Percentiles rank a stretch among this genome's conserved stretches.
These are phyloP conservation scores for Pseudonitzschia delicatissima DNA, from an alignment of 108 stramenopile genomes.

Conservation along the genomic window DNA sequence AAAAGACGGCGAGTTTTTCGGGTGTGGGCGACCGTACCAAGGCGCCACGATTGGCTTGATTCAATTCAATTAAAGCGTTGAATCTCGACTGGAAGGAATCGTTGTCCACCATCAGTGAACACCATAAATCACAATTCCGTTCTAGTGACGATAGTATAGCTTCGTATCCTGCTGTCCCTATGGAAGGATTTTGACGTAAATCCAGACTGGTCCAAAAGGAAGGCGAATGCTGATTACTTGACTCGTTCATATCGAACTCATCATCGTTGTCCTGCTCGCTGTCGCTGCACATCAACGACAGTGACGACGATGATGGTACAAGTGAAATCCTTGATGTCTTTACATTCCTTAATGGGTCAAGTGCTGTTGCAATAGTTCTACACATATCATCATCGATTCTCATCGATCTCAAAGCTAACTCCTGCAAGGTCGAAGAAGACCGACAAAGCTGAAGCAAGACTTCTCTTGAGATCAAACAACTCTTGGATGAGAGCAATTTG, in stretches of 20 bases:
- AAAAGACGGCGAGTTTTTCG: slow-evolving; percentile 25
- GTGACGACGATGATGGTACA: neutral
- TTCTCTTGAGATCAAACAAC: slow-evolving; percentile 15
- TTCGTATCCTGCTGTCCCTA: slow-evolving; percentile 18
- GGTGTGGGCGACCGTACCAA: slow-evolving; percentile 22
- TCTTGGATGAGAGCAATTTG: no score
- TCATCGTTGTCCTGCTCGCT: neutral
- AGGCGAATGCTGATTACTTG: slow-evolving; percentile 5
- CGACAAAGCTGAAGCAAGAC: slow-evolving; percentile 22
- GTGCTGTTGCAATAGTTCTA: slow-evolving; percentile 26
- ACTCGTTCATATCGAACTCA: neutral
- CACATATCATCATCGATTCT: slow-evolving; percentile 27
- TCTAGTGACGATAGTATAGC: slow-evolving; percentile 30
- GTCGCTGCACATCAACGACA: neutral
- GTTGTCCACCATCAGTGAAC: slow-evolving; percentile 35
- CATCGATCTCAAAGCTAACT: slow-evolving; percentile 32
- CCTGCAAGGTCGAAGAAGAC: slow-evolving; percentile 31
- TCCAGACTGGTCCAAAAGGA: slow-evolving; percentile 36
- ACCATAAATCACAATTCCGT: slow-evolving; percentile 37
- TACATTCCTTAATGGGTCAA: slow-evolving; percentile 26
- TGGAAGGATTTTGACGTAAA: slow-evolving; percentile 35
- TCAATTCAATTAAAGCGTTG: slow-evolving; percentile 37
- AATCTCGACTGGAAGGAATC: slow-evolving; percentile 34
- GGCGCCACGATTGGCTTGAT: slow-evolving; percentile 39
- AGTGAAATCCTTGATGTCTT: neutral